These are phyloP conservation scores for Lachnellula arida DNA, from an alignment of 2,329 filamentous ascomycete genomes.

Conservation along the genomic window DNA sequence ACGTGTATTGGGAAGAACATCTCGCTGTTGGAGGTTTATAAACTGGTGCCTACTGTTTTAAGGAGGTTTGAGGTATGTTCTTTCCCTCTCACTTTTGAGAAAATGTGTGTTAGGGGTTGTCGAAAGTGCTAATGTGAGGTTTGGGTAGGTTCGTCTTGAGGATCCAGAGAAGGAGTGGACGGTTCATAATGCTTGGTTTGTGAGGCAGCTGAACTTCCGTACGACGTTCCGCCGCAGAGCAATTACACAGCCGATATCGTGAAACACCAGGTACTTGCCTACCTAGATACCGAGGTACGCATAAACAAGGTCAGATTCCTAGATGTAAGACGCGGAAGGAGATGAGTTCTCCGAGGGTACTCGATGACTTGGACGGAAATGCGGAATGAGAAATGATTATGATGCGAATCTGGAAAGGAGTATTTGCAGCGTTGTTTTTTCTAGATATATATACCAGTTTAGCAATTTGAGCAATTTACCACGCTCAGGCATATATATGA, in stretches of 20 bases:
- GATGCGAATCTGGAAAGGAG: too few species aligned
- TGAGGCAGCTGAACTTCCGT: conserved; percentile 53
- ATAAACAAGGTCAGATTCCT: too few species aligned
- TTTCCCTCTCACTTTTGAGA: too few species aligned
- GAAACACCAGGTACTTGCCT: too few species aligned
- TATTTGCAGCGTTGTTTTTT: neutral
- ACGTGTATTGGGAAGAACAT: conserved; percentile 70
- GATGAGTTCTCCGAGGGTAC: too few species aligned
- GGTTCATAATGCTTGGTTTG: conserved; percentile 58
- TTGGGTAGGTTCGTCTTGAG: conserved; percentile 47
- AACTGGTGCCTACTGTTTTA: conserved; percentile 56
- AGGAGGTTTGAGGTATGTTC: conserved; percentile 55
- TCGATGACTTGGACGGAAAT: too few species aligned
- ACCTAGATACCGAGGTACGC: too few species aligned
- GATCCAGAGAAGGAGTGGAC: conserved; percentile 53
- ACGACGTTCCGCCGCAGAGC: conserved; percentile 22
- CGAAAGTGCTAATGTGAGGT: conserved; percentile 3
- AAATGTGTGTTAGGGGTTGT: too few species aligned
- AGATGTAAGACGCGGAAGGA: too few species aligned
- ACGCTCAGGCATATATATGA: too few species aligned
- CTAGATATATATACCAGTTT: neutral
- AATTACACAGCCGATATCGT: neutral
- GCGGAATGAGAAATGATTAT: too few species aligned
- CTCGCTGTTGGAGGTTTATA: conserved; percentile 58
- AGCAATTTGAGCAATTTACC: too few species aligned